A percentile compares a stretch with the other conserved stretches of the same genome.
Evolutionary conservation across 2,329 filamentous ascomycete species (phyloP).

Genomic region (Knufia petricola): DNA sequence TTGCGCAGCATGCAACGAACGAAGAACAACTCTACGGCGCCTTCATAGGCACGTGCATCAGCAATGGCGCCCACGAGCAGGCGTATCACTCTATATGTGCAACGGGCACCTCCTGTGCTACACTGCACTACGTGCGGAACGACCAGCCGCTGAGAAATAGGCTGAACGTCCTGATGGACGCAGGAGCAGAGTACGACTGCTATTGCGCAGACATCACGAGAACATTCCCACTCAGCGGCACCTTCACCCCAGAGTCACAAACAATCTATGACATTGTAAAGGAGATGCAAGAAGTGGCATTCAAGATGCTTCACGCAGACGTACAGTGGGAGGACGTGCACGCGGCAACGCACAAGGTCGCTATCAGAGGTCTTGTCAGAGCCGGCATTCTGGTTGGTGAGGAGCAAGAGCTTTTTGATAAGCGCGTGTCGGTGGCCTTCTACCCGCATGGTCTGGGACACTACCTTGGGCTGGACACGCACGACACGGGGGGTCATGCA

Average conservation of each 20-base stretch:
- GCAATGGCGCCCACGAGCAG: conserved; percentile 63
- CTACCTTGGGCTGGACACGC: conserved; percentile 85
- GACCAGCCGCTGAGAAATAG: conserved; percentile 59
- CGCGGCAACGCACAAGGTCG: conserved; percentile 60
- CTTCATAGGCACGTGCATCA: conserved; percentile 63
- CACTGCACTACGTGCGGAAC: conserved; percentile 79
- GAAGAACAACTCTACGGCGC: conserved; percentile 77
- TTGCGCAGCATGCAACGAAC: conserved; percentile 54
- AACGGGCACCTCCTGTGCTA: conserved; percentile 69
- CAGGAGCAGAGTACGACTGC: conserved; percentile 72
- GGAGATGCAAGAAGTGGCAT: conserved; percentile 69
- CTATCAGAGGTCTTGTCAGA: conserved; percentile 58
- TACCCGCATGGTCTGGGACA: conserved; percentile 87
- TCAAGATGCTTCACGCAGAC: conserved; percentile 58
- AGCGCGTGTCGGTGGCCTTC: conserved; percentile 77
- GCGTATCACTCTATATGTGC: conserved; percentile 86
- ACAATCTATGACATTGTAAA: conserved; percentile 70
- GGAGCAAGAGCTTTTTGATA: conserved; percentile 62
- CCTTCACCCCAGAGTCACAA: conserved; percentile 58
- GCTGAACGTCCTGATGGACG: conserved; percentile 74
- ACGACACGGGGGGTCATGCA: conserved; percentile 71
- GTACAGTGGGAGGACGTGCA: conserved; percentile 64
- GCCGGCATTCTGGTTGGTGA: conserved; percentile 64
- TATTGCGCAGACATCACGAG: conserved; percentile 89
- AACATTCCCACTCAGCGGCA: conserved; percentile 67